Percentiles rank a stretch among this genome's conserved stretches.
phyloP scores from a whole-genome alignment of 768 basidiomycete species.

The Hypholoma fasciculare region DNA sequence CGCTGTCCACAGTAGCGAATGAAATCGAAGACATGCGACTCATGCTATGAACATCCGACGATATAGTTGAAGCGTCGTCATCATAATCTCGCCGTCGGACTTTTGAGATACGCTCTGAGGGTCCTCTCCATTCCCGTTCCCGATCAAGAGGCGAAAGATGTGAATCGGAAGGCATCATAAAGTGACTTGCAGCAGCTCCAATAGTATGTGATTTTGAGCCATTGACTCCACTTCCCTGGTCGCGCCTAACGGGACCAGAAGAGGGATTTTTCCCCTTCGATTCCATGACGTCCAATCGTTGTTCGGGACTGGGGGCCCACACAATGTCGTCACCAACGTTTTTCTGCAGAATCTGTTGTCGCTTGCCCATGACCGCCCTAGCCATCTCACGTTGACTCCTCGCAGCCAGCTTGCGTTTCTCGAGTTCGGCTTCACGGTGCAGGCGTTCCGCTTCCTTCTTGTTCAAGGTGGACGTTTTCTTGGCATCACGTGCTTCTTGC shows the following conservation, averaged over 20 bases:
- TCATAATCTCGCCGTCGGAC: conserved; percentile 82
- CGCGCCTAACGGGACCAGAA: conserved; percentile 66
- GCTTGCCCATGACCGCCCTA: conserved; percentile 90
- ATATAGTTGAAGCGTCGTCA: conserved; percentile 91
- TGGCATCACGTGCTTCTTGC: conserved; percentile 54
- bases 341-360: conserved; percentile 71
- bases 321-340: conserved; percentile 56
- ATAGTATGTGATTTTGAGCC: conserved; percentile 47
- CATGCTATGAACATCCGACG: conserved; percentile 78
- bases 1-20: conserved; percentile 82
- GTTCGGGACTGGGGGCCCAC: conserved; percentile 55
- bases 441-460: conserved; percentile 83
- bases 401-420: conserved; percentile 74
- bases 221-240: conserved; percentile 40
- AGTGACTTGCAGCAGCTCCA: conserved; percentile 64
- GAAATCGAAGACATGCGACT: conserved; percentile 78
- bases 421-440: conserved; percentile 80
- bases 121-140: conserved; percentile 52
- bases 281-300: conserved; percentile 42
- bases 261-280: conserved; percentile 54
- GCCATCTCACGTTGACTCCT: conserved; percentile 84
- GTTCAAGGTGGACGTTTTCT: conserved; percentile 48
- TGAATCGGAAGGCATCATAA: conserved; percentile 27
- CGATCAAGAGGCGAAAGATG: conserved; percentile 28
- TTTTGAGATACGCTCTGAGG: conserved; percentile 67